Evolutionary conservation across 2,329 filamentous ascomycete genomes (phyloP).

Genomic region (Amauroascus verrucosus): DNA sequence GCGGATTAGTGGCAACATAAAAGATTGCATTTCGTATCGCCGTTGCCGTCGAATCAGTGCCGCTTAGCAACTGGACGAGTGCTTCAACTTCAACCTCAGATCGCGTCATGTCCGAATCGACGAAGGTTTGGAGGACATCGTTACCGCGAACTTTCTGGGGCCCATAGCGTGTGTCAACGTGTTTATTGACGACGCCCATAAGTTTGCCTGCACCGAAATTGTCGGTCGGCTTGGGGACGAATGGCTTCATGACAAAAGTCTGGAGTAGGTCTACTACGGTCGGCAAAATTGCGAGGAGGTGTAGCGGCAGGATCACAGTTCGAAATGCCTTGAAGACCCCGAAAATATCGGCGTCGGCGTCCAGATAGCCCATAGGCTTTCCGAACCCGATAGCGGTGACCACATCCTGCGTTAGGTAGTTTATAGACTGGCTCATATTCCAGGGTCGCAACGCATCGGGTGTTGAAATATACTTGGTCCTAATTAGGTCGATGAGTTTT

Average conservation of each 20-base stretch:
- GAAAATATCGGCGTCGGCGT: slow-evolving; percentile 36
- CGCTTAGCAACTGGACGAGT: background rate
- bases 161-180: slow-evolving; percentile 2
- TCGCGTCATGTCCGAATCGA: background rate
- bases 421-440: slow-evolving; percentile 41
- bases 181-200: background rate
- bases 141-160: background rate
- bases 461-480: slow-evolving; percentile 36
- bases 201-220: background rate
- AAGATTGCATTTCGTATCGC: slow-evolving; percentile 5
- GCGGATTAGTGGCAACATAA: background rate
- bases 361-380: slow-evolving; percentile 38
- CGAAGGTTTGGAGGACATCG: slow-evolving; percentile 1
- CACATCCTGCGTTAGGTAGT: slow-evolving; percentile 48
- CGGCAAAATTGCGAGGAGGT: background rate
- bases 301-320: background rate
- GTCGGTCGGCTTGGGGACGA: slow-evolving; percentile 3
- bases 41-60: background rate
- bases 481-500: slow-evolving; percentile 41
- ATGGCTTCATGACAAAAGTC: background rate
- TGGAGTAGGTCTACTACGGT: background rate
- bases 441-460: slow-evolving; percentile 25
- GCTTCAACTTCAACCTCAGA: slow-evolving; percentile 1
- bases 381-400: slow-evolving; percentile 47
- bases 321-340: slow-evolving; percentile 27